Evolutionary conservation across 192 early-diverging fungal genomes (phyloP).

Genomic region (Piromyces finnis): DNA sequence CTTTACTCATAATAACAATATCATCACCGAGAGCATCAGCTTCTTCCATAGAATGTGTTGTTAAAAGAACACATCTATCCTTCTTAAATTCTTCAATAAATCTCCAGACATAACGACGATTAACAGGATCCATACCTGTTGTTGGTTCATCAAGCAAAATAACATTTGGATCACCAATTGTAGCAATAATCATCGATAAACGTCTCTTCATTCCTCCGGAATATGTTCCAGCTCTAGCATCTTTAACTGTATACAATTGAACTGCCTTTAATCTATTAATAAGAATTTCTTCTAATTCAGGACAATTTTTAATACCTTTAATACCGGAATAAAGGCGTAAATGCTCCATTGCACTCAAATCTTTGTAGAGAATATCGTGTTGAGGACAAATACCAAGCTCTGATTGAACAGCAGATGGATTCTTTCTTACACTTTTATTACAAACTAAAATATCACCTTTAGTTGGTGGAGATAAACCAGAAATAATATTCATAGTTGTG

Average conservation of each 20-base stretch:
- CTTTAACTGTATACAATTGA: slow-evolving; percentile 39
- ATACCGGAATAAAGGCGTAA: slow-evolving; percentile 53
- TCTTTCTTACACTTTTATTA: slow-evolving; percentile 25
- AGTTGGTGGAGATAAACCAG: slow-evolving; percentile 46
- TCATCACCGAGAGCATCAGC: slow-evolving; percentile 42
- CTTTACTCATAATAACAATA: slow-evolving; percentile 48
- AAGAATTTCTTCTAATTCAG: slow-evolving; percentile 17
- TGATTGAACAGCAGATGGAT: slow-evolving; percentile 43
- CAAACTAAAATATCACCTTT: slow-evolving; percentile 49
- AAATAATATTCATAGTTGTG: slow-evolving; percentile 61
- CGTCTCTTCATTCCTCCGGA: slow-evolving; percentile 51
- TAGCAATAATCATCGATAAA: slow-evolving; percentile 49
- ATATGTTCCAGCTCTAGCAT: slow-evolving; percentile 9
- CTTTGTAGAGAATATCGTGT: slow-evolving; percentile 55
- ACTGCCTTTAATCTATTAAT: slow-evolving; percentile 50
- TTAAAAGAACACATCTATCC: slow-evolving; percentile 30
- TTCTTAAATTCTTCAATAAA: slow-evolving; percentile 64
- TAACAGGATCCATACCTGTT: slow-evolving; percentile 57
- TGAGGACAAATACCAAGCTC: slow-evolving; percentile 66
- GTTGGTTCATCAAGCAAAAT: slow-evolving; percentile 2
- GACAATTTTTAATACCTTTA: slow-evolving; percentile 32
- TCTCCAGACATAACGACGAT: slow-evolving; percentile 56
- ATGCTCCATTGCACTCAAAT: slow-evolving; percentile 55
- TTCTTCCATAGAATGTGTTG: slow-evolving; percentile 60
- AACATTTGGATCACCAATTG: slow-evolving; percentile 25